Conservation (phyloP, 1,284 basidiomycete species). For the Schizophyllum amplum region DNA sequence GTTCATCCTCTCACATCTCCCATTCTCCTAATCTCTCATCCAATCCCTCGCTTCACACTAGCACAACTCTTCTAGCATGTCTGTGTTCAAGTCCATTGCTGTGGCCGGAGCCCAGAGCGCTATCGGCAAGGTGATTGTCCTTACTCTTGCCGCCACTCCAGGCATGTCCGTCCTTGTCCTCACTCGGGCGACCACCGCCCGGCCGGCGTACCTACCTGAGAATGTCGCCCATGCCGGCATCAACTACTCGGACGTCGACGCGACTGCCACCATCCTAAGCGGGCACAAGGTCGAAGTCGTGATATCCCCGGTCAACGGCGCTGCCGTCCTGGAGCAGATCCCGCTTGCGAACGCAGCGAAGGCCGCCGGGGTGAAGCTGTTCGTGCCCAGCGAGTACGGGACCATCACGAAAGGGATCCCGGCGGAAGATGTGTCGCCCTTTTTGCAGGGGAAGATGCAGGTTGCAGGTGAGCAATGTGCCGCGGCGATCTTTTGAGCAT, state of each 20-base stretch:
- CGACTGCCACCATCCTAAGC: slow-evolving; percentile 11
- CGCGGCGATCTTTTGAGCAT: background rate
- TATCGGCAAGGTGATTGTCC: slow-evolving; percentile 4
- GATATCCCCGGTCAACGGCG: slow-evolving; percentile 6
- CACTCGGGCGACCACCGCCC: slow-evolving; percentile 5
- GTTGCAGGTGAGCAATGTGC: too few species aligned
- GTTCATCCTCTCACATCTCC: too few species aligned
- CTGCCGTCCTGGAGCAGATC: slow-evolving; percentile 6
- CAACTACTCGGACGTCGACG: slow-evolving; percentile 11
- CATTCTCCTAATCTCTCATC: too few species aligned
- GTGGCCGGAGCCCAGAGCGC: too few species aligned
- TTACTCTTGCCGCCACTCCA: too few species aligned
- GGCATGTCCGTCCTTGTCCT: slow-evolving; percentile 8
- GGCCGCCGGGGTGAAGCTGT: too few species aligned
- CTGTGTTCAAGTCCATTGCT: too few species aligned
- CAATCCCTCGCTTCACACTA: too few species aligned
- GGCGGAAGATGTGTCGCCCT: slow-evolving; percentile 16
- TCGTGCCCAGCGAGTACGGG: too few species aligned
- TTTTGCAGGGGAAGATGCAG: slow-evolving; percentile 16
- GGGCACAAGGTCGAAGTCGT: slow-evolving; percentile 12
- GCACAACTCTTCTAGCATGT: too few species aligned
- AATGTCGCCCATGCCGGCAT: slow-evolving; percentile 9
- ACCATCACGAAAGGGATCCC: slow-evolving; percentile 15
- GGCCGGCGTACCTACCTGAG: slow-evolving; percentile 3
- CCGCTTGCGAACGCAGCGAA: too few species aligned